These are phyloP conservation scores for Pyrenophora teres DNA, from an alignment of 2,329 filamentous ascomycete species.

Conservation along the genomic window DNA sequence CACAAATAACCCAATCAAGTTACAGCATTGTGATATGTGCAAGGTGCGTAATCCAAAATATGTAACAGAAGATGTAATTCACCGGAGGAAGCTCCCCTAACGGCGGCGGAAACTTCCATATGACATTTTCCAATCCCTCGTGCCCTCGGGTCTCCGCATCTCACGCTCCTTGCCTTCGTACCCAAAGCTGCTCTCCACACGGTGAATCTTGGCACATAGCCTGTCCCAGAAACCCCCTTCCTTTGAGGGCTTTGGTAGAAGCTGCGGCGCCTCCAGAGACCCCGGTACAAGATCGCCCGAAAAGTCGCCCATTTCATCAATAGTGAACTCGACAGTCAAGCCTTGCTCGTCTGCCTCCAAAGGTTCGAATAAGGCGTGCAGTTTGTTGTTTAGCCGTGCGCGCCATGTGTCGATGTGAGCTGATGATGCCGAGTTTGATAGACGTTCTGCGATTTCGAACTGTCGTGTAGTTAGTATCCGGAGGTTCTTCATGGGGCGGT, in stretches of 20 bases:
- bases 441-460: constrained; percentile 42
- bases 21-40: too few relatives aligned
- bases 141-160: constrained; percentile 38
- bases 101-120: constrained; percentile 22
- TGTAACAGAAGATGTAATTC: neutral
- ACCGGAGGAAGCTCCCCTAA: neutral
- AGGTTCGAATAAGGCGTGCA: constrained; percentile 29
- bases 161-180: constrained; percentile 45
- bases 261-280: constrained; percentile 40
- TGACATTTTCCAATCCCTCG: constrained; percentile 36
- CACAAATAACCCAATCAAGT: too few relatives aligned
- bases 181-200: constrained; percentile 30
- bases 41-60: neutral
- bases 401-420: constrained; percentile 21
- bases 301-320: constrained; percentile 29
- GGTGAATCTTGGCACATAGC: constrained; percentile 31
- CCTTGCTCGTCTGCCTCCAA: constrained; percentile 23
- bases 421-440: constrained; percentile 28
- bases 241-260: constrained; percentile 33
- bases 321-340: neutral
- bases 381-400: constrained; percentile 25
- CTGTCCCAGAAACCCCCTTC: constrained; percentile 22
- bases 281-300: constrained; percentile 45
- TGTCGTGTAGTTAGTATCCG: constrained; percentile 18
- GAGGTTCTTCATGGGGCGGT: neutral